Conservation (phyloP, 805 yeast species). For the Yarrowia alimentaria region DNA sequence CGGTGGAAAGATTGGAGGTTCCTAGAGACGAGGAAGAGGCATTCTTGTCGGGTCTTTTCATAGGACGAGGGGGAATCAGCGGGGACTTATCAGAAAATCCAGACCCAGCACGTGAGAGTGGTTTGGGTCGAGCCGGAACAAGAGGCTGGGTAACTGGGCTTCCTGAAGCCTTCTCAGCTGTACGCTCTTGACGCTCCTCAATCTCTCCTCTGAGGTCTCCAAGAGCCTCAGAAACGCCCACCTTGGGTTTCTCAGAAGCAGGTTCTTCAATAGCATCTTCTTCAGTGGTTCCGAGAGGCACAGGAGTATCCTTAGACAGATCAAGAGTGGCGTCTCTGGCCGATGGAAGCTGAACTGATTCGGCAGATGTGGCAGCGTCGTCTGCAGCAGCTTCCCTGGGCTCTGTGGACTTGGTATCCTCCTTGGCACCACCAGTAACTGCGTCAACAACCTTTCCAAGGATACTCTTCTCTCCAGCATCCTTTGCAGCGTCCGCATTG, state of each 20-base stretch:
- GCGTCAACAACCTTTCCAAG: too few species aligned
- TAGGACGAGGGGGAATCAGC: conserved; percentile 12
- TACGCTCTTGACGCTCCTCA: too few species aligned
- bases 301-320: conserved; percentile 1
- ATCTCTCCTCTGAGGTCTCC: not conserved
- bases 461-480: too few species aligned
- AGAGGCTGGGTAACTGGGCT: too few species aligned
- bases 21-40: not conserved
- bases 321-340: conserved; percentile 4
- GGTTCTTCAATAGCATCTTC: not conserved
- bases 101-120: conserved; percentile 9
- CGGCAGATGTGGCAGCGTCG: too few species aligned
- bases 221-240: not conserved
- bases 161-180: too few species aligned
- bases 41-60: not conserved
- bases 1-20: too few species aligned
- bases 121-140: conserved; percentile 4
- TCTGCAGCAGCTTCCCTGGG: too few species aligned
- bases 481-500: too few species aligned
- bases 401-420: too few species aligned
- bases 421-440: too few species aligned
- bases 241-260: not conserved
- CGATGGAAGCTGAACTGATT: too few species aligned
- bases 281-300: not conserved
- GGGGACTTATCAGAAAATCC: not conserved